phyloP scores from a whole-genome alignment of 441 rosid genomes.

The Adansonia grandidieri region DNA sequence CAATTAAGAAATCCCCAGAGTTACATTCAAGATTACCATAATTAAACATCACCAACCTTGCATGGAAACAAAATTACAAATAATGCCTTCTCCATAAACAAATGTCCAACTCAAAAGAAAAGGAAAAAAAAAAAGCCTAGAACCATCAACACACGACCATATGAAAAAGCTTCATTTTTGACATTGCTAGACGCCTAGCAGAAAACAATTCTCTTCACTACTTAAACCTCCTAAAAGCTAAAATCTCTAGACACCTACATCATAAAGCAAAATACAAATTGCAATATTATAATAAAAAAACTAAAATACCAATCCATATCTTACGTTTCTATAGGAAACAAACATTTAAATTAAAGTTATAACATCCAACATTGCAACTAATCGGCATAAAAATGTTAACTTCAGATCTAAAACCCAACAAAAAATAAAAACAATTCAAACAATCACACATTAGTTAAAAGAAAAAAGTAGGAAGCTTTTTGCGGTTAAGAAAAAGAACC shows the following conservation, averaged over 20 bases:
- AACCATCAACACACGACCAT: background rate
- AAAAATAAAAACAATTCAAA: conserved; percentile 23
- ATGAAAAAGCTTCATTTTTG: background rate
- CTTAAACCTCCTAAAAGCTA: background rate
- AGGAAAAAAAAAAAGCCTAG: background rate
- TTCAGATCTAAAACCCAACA: conserved; percentile 37
- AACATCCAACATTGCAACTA: conserved; percentile 30
- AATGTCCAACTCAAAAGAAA: background rate
- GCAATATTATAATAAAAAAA: background rate
- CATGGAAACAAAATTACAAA: background rate
- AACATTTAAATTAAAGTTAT: conserved; percentile 16
- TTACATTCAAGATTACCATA: conserved; percentile 9
- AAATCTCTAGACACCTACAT: conserved; percentile 11
- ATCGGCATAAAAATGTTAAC: conserved; percentile 27
- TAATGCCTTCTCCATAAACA: background rate
- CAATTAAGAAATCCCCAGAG: conserved; percentile 8
- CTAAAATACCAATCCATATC: conserved; percentile 2
- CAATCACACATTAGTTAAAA: background rate
- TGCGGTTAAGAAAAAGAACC: background rate
- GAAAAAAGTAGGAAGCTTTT: background rate
- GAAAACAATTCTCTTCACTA: background rate
- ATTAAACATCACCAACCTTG: background rate
- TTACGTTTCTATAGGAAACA: conserved; percentile 22
- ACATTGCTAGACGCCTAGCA: background rate
- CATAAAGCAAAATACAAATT: conserved; percentile 8